These are phyloP conservation scores for Ophiocordyceps robertsii DNA, from an alignment of 2,329 filamentous ascomycete genomes.

Conservation along the genomic window DNA sequence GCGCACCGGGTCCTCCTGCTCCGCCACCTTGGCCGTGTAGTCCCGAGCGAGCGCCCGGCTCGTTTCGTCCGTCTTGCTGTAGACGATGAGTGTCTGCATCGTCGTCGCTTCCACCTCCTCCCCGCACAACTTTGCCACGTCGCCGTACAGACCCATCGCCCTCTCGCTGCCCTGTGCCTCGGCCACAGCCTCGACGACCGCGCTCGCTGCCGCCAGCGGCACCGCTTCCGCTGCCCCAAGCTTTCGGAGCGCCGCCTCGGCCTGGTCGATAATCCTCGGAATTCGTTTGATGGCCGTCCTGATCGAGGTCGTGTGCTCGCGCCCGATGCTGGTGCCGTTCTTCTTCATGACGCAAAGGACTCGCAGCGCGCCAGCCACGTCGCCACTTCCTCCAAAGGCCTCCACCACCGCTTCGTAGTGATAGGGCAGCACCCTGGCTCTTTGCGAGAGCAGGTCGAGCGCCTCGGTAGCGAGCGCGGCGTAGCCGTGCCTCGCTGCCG, in stretches of 20 bases:
- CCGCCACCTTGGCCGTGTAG: slow-evolving; percentile 12
- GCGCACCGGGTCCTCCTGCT: slow-evolving; percentile 4
- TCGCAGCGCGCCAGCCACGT: slow-evolving; percentile 53
- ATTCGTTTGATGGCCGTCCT: slow-evolving; percentile 38
- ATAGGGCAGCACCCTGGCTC: slow-evolving; percentile 40
- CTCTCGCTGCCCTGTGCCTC: slow-evolving; percentile 13
- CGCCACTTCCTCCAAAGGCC: slow-evolving; percentile 46
- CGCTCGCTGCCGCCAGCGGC: slow-evolving; percentile 22
- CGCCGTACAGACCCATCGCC: slow-evolving; percentile 19
- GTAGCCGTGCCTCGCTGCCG: slow-evolving; percentile 58
- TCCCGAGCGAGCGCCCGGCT: slow-evolving; percentile 14
- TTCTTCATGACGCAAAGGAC: slow-evolving; percentile 62
- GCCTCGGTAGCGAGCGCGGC: slow-evolving; percentile 55
- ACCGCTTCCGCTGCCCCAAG: slow-evolving; percentile 17
- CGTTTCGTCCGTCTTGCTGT: slow-evolving; percentile 12
- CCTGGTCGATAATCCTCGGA: slow-evolving; percentile 30
- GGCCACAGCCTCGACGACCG: slow-evolving; percentile 20
- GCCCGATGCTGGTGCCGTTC: slow-evolving; percentile 32
- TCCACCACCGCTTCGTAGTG: slow-evolving; percentile 75
- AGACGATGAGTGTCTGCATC: slow-evolving; percentile 16
- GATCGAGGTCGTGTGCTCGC: slow-evolving; percentile 51
- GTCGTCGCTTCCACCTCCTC: slow-evolving; percentile 11
- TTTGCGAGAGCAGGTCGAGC: slow-evolving; percentile 32
- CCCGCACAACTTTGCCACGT: slow-evolving; percentile 14
- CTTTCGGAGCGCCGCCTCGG: slow-evolving; percentile 41